Conservation (phyloP, 192 early-diverging fungal species). For the Coemansia sp. region DNA sequence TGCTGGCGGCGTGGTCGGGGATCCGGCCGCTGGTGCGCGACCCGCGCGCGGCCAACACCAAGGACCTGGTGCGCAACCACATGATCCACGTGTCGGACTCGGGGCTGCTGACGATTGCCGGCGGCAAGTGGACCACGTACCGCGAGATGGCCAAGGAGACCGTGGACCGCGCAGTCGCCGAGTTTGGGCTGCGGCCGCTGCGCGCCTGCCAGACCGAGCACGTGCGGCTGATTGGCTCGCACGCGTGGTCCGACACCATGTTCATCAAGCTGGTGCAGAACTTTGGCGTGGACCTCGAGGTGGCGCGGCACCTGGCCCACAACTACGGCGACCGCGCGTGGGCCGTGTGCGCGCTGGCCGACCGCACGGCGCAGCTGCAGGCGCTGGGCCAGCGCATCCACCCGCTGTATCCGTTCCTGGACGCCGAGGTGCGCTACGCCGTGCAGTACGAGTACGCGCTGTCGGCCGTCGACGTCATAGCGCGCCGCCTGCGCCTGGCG, state of each 20-base stretch:
- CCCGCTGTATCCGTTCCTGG: slow-evolving; percentile 85
- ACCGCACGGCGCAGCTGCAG: slow-evolving; percentile 70
- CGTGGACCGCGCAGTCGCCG: slow-evolving; percentile 78
- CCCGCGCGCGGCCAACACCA: slow-evolving; percentile 87
- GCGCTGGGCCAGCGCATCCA: slow-evolving; percentile 76
- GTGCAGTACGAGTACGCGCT: slow-evolving; percentile 88
- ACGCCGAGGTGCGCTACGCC: slow-evolving; percentile 90
- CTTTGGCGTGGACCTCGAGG: slow-evolving; percentile 88
- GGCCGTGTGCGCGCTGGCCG: slow-evolving; percentile 82
- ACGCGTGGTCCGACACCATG: slow-evolving; percentile 86
- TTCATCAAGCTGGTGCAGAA: slow-evolving; percentile 95
- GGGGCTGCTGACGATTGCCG: slow-evolving; percentile 90
- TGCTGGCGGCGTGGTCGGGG: slow-evolving; percentile 96
- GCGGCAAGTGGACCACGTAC: slow-evolving; percentile 99
- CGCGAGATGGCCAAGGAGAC: slow-evolving; percentile 96
- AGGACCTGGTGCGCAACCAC: slow-evolving; percentile 92
- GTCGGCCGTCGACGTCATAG: slow-evolving; percentile 91
- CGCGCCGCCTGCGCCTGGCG: slow-evolving; percentile 82
- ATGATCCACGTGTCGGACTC: slow-evolving; percentile 85
- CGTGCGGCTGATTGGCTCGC: slow-evolving; percentile 77
- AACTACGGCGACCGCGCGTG: slow-evolving; percentile 94
- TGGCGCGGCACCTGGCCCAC: slow-evolving; percentile 84
- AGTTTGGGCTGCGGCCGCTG: slow-evolving; percentile 64
- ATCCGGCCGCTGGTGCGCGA: slow-evolving; percentile 96
- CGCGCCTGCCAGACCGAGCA: slow-evolving; percentile 72